Base-by-base conservation (phyloP, 169 alveolate species). In the Cryptosporidium sp. region DNA sequence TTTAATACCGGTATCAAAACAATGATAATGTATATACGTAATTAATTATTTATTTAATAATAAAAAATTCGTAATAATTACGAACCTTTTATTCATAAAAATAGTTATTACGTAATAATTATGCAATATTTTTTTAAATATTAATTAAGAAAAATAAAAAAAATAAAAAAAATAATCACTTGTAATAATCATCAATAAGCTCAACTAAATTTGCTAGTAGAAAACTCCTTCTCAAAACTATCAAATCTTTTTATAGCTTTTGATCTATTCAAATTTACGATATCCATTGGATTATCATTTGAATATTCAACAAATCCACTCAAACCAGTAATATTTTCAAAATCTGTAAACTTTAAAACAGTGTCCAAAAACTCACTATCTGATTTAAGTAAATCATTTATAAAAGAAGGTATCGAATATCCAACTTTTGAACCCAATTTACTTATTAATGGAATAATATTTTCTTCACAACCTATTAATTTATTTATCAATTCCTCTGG, bases 221-320 rank as follows among this genome's bases (percentile, higher is more conserved):
- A 12, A 31, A 16, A 71, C n/a, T 52, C 69, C 7, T 52, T 71
- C 62, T 80, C 89, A 58, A 65, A 45, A 21, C 18, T 18, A 65
- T 80, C 67, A 26, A 80, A 65, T 65, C 67, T 80, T 10, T 80
- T 80, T 21, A 80, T 51, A 21, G 89, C 89, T 26, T 65, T 59
- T 31, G 31, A 23, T 65, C 55, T 80, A 10, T 29, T 80, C 41
- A 59, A 59, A 39, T 41, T 23, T 6, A 62, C 39, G 16, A 80
- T 62, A 80, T 80, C 89, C 23, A 26, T 3, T 18, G 48, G 33
- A 21, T 80, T 70, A 39, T 80, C 89, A 21, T 62, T 65, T 16
- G 73, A 45, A 80, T 80, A 80, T 33, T 80, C 89, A 14, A 80
- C 80, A 80, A 80, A 80, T 10, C 75, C 50, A 80, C 50, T 65